Evolutionary conservation across 768 basidiomycete genomes (phyloP).

Genomic region (Gyrodon lividus): DNA sequence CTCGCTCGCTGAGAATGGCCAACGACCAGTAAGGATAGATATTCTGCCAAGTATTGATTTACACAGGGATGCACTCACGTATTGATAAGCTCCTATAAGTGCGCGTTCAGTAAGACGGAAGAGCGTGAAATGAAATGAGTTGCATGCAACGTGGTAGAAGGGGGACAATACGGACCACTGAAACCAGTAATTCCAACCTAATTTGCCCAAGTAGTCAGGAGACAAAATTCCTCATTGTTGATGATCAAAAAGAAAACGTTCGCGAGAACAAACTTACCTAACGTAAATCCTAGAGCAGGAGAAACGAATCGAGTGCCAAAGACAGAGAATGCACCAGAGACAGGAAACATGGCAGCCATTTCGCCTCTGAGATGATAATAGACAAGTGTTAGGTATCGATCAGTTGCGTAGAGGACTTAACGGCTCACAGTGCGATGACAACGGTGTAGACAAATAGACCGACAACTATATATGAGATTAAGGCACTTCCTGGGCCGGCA

Average conservation of each 20-base stretch:
- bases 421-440: conserved; percentile 52
- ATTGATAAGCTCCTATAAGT: conserved; percentile 37
- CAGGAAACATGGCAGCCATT: conserved; percentile 64
- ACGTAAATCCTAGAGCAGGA: conserved; percentile 57
- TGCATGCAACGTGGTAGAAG: conserved; percentile 3
- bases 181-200: conserved; percentile 61
- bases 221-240: neutral
- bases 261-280: conserved; percentile 34
- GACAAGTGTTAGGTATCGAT: neutral
- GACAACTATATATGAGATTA: conserved; percentile 59
- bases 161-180: conserved; percentile 36
- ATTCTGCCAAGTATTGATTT: neutral
- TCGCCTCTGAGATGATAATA: conserved; percentile 46
- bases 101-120: neutral
- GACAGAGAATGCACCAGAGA: conserved; percentile 59
- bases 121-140: conserved; percentile 5
- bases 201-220: neutral
- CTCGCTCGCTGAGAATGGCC: conserved; percentile 45
- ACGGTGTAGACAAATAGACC: conserved; percentile 60
- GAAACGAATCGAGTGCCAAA: conserved; percentile 61
- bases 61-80: conserved; percentile 27
- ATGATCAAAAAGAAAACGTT: neutral
- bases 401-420: neutral
- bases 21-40: conserved; percentile 17
- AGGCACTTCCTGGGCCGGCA: conserved; percentile 61